phyloP scores from a whole-genome alignment of 306 rosid species.

The Begonia peltatifolia region DNA sequence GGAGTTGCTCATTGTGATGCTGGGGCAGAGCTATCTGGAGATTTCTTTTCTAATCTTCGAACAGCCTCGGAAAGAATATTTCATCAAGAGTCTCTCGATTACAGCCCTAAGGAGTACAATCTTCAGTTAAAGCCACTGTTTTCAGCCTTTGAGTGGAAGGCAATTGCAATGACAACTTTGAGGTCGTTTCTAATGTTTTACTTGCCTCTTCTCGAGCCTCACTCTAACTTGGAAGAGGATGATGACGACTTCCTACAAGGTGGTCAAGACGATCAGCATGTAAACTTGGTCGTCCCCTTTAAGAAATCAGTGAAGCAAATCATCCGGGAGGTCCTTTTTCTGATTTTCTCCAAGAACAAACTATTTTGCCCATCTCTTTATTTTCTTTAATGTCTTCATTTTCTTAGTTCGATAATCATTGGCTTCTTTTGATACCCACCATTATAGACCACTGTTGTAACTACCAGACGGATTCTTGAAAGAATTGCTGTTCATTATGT shows the following conservation, averaged over 20 bases:
- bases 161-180: constrained; percentile 40
- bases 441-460: constrained; percentile 46
- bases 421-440: background rate
- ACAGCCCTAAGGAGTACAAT: constrained; percentile 42
- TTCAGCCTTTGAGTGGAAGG: constrained; percentile 54
- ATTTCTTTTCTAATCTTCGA: constrained; percentile 22
- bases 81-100: constrained; percentile 31
- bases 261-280: constrained; percentile 18
- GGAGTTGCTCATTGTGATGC: constrained; percentile 61
- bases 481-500: constrained; percentile 44
- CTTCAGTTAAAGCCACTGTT: constrained; percentile 55
- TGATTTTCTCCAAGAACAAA: background rate
- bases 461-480: constrained; percentile 73
- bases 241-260: constrained; percentile 46
- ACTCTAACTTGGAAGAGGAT: constrained; percentile 46
- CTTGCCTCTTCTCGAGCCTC: constrained; percentile 81
- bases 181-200: constrained; percentile 60
- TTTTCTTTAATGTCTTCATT: background rate
- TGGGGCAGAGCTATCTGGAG: constrained; percentile 39
- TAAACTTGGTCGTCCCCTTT: constrained; percentile 53
- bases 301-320: constrained; percentile 77
- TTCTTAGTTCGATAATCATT: background rate
- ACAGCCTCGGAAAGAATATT: constrained; percentile 36
- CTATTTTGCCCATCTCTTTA: constrained; percentile 1
- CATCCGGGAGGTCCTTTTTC: constrained; percentile 55